Base-by-base conservation (phyloP, 1,139 yeast species). In the Protomyces macrosporus region DNA sequence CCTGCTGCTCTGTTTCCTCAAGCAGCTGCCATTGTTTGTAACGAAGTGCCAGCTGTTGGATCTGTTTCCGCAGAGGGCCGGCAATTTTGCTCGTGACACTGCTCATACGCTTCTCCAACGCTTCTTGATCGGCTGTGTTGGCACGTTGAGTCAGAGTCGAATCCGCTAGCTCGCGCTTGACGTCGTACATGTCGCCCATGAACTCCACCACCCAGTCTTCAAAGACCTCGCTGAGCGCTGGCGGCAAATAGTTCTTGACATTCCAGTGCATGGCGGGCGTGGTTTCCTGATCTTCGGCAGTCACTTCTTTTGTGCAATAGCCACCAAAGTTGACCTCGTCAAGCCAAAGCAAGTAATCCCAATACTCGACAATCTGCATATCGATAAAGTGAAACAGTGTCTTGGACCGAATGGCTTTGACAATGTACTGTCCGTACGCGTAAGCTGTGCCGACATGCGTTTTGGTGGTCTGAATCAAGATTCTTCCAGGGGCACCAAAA, bases 331-430 rank as follows among this genome's bases (percentile, higher is more conserved):
- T 95, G 70, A 82, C 84, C 70, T 87, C 86, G 73, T 95, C 97
- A 96, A 91, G 89, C 98, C 98, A 95, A 3, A 93, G 77, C 67
- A 95, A 77, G 16, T 88, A 72, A 73, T 93, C 97, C 98, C 98
- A 93, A 72, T 90, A 91, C 69, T 84, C 84, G 14, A 80, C 81
- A 56, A 93, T 86, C 37, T 78, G 77, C 69, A 95, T 76, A 70
- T 91, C 97, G 69, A 95, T 76, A 73, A 86, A 90, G 69, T 87
- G 85, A 75, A 93, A 93, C 67, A 90, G 75, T 0, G 96, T 95
- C 70, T 86, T 88, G 0, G 90, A 80, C 70, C 97, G 80, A 4
- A 91, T 84, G 1, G 95, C 85, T 69, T 88, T 87, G 54, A 89
- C 80, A 56, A 90, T 79, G 72, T 90, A 90, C 69, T 89, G 90